phyloP scores from a whole-genome alignment of 2,329 filamentous ascomycete species.

The Tolypocladium cylindrosporum region DNA sequence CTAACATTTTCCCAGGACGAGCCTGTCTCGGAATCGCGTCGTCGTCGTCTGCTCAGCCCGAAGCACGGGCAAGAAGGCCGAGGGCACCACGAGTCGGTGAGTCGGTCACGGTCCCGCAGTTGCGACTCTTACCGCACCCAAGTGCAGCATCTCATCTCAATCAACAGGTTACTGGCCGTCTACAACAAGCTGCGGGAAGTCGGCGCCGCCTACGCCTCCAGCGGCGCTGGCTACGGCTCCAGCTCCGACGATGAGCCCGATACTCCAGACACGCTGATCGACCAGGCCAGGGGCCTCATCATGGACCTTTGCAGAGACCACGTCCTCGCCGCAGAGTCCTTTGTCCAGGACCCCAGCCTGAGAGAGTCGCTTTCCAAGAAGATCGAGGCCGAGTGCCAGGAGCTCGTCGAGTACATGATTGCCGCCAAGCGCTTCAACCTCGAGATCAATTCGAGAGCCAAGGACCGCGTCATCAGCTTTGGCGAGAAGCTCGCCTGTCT shows the following conservation, averaged over 20 bases:
- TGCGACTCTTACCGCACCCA: neutral
- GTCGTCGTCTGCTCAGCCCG: constrained; percentile 93
- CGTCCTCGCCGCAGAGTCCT: constrained; percentile 56
- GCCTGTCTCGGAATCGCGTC: constrained; percentile 60
- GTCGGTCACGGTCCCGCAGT: constrained; percentile 21
- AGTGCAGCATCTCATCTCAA: neutral
- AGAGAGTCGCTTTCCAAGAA: constrained; percentile 50
- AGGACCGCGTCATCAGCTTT: constrained; percentile 85
- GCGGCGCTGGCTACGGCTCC: constrained; percentile 31
- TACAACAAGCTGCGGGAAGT: constrained; percentile 47
- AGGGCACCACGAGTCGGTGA: constrained; percentile 91
- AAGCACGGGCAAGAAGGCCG: constrained; percentile 87
- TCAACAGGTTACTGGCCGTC: constrained; percentile 45
- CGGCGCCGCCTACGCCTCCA: constrained; percentile 33
- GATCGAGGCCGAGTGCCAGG: constrained; percentile 70
- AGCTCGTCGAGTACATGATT: constrained; percentile 63
- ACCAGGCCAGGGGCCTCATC: constrained; percentile 64
- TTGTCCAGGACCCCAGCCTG: constrained; percentile 47
- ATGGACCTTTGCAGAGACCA: constrained; percentile 78
- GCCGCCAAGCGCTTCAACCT: constrained; percentile 57
- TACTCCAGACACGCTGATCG: constrained; percentile 43
- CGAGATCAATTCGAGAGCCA: constrained; percentile 68
- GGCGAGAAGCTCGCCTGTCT: constrained; percentile 93
- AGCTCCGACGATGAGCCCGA: constrained; percentile 42
- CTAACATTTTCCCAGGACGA: constrained; percentile 16